These are phyloP conservation scores for Ophiostoma quercus DNA, from an alignment of 2,329 filamentous ascomycete species.

Conservation along the genomic window DNA sequence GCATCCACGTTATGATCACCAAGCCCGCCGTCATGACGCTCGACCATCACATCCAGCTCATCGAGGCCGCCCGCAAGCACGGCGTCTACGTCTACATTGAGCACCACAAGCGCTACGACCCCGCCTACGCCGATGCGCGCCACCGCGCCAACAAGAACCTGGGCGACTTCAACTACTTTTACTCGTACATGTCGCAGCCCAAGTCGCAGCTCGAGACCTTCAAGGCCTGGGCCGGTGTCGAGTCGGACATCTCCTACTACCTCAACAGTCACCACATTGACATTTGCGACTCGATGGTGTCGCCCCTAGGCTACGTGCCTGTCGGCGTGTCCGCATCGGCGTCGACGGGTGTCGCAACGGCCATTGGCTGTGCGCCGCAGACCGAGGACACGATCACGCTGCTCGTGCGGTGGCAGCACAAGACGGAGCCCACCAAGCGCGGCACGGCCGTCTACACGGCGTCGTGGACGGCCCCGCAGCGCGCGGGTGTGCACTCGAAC, in stretches of 20 bases:
- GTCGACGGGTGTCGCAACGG: slow-evolving; percentile 71
- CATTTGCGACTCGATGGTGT: slow-evolving; percentile 87
- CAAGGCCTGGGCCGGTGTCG: slow-evolving; percentile 86
- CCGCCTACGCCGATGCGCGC: slow-evolving; percentile 82
- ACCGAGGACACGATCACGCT: slow-evolving; percentile 94
- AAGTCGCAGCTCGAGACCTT: slow-evolving; percentile 91
- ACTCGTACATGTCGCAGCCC: slow-evolving; percentile 91
- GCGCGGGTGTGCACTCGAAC: slow-evolving; percentile 90
- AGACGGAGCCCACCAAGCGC: slow-evolving; percentile 55
- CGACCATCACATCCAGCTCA: slow-evolving; percentile 69
- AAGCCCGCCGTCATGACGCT: slow-evolving; percentile 89
- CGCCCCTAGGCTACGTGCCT: slow-evolving; percentile 64
- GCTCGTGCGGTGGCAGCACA: slow-evolving; percentile 81
- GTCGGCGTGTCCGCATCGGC: slow-evolving; percentile 73
- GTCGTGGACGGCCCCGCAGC: slow-evolving; percentile 89
- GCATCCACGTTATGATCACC: slow-evolving; percentile 86
- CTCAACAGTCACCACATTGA: slow-evolving; percentile 94
- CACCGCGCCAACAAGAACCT: slow-evolving; percentile 64
- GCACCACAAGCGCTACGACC: slow-evolving; percentile 95
- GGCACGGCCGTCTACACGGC: slow-evolving; percentile 90
- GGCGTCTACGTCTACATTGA: slow-evolving; percentile 89
- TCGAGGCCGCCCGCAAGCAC: slow-evolving; percentile 65
- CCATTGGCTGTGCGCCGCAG: slow-evolving; percentile 68
- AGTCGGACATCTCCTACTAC: slow-evolving; percentile 94
- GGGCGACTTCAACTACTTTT: slow-evolving; percentile 98